These are phyloP conservation scores for Argentina anserina DNA, from an alignment of 306 rosid species.

Conservation along the genomic window DNA sequence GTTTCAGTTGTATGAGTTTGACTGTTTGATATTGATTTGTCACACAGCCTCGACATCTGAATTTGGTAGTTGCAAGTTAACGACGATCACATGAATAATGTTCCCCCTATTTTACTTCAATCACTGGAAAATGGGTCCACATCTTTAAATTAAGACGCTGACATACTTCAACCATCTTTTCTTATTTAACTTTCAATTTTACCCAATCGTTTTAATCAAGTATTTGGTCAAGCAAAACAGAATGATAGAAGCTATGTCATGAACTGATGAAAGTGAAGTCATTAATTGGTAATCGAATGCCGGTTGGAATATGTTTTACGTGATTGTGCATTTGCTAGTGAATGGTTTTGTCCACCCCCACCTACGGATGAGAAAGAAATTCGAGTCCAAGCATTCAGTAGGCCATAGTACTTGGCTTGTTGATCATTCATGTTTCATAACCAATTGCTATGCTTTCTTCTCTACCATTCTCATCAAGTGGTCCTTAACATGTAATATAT, in stretches of 20 bases:
- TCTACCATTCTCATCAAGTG: slow-evolving; percentile 38
- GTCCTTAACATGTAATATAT: slow-evolving; percentile 38
- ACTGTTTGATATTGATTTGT: slow-evolving; percentile 34
- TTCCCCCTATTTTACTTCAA: slow-evolving; percentile 88
- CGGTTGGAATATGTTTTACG: neutral
- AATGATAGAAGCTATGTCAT: neutral
- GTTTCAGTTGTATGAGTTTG: neutral
- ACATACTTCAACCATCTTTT: slow-evolving; percentile 33
- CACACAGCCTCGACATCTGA: slow-evolving; percentile 48
- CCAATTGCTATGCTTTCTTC: neutral
- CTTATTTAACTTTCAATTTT: neutral
- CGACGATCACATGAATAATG: slow-evolving; percentile 93
- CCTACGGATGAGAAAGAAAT: slow-evolving; percentile 9
- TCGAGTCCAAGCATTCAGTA: slow-evolving; percentile 24
- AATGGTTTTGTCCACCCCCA: slow-evolving; percentile 21
- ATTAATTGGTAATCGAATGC: too few species aligned
- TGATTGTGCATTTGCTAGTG: slow-evolving; percentile 19
- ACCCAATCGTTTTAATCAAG: slow-evolving; percentile 4
- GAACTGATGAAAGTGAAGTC: neutral
- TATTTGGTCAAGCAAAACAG: neutral
- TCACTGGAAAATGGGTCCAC: slow-evolving; percentile 72
- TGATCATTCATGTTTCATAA: slow-evolving; percentile 8
- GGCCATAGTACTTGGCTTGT: slow-evolving; percentile 31
- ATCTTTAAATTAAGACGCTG: slow-evolving; percentile 67
- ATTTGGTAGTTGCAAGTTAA: slow-evolving; percentile 80